Evolutionary conservation across 2,329 filamentous ascomycete species (phyloP).

Genomic region (Huntiella bhutanensis): DNA sequence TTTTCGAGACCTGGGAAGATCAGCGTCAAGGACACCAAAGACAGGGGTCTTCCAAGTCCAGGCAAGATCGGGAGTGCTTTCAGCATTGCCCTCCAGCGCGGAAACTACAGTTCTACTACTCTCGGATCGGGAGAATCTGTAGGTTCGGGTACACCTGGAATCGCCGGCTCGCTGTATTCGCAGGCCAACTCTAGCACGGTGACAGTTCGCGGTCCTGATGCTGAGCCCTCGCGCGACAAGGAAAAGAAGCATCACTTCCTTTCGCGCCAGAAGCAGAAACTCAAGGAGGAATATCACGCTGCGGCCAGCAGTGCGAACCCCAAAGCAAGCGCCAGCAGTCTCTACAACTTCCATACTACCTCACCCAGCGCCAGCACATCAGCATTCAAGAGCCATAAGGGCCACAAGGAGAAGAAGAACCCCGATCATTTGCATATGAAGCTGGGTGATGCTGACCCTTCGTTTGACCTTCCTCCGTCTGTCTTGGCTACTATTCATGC

Average conservation of each 20-base stretch:
- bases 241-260: slow-evolving; percentile 66
- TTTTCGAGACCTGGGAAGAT: slow-evolving; percentile 65
- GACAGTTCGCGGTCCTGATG: slow-evolving; percentile 43
- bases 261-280: slow-evolving; percentile 60
- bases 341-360: slow-evolving; percentile 61
- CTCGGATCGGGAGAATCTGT: slow-evolving; percentile 19
- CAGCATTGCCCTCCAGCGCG: slow-evolving; percentile 39
- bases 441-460: slow-evolving; percentile 4
- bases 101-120: slow-evolving; percentile 53
- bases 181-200: slow-evolving; percentile 59
- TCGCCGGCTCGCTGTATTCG: slow-evolving; percentile 40
- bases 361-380: slow-evolving; percentile 44
- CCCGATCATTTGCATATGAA: slow-evolving; percentile 6
- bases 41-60: slow-evolving; percentile 53
- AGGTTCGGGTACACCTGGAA: not conserved
- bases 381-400: slow-evolving; percentile 7
- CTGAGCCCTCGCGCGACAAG: slow-evolving; percentile 40
- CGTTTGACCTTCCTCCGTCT: slow-evolving; percentile 6
- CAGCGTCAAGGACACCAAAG: slow-evolving; percentile 46
- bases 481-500: slow-evolving; percentile 7
- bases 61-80: slow-evolving; percentile 50
- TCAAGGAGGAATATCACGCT: slow-evolving; percentile 55
- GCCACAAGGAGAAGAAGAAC: slow-evolving; percentile 10
- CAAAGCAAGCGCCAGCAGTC: slow-evolving; percentile 46
- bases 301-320: slow-evolving; percentile 63